Evolutionary conservation across 2,329 filamentous ascomycete genomes (phyloP), one percentile per base, ranked within the genome.

Genomic region (Hymenoscyphus fraxineus): DNA sequence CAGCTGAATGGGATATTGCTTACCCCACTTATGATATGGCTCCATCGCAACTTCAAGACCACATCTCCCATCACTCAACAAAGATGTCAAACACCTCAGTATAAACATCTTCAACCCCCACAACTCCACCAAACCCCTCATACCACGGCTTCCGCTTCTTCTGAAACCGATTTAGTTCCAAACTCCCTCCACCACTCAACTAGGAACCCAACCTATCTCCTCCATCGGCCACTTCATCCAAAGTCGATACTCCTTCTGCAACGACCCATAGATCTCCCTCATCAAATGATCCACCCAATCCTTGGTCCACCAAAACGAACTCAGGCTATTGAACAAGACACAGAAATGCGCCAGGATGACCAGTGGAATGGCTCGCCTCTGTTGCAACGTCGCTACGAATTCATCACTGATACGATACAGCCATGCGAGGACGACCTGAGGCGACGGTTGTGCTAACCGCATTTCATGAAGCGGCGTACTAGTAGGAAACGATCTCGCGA

Each of bases 231-330:
- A 74, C 40, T 70, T 68, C 35, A 77, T 73, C 77, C 75, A 78
- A 27, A 71, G 63, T 55, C 72, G 62, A 67, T 76, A 73, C 47
- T 77, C 73, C 22, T 71, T 71, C 51, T 75, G 73, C 47, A 78
- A 64, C 58, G 70, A 63, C 22, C 61, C 63, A 69, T 73, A 76
- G 15, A 74, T 70, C 62, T 71, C 67, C n/a, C 65, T 62, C 41
- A 78, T 72, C 38, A 78, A 64, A 64, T 77, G 74, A 31, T 68
- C 69, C 0, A 71, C 73, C 76, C 76, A 77, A 2, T 76, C 76
- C 55, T 75, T 64, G 15, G 76, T 71, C 76, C 76, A 77, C 76
- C 76, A 77, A 44, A 77, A 69, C n/a, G 72, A 70, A 38, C 72
- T 71, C 35, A 75, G 57, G 41, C 74, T 65, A 61, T 73, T 70